Conservation (phyloP, 768 basidiomycete species). For the Sarcodon sp. region DNA sequence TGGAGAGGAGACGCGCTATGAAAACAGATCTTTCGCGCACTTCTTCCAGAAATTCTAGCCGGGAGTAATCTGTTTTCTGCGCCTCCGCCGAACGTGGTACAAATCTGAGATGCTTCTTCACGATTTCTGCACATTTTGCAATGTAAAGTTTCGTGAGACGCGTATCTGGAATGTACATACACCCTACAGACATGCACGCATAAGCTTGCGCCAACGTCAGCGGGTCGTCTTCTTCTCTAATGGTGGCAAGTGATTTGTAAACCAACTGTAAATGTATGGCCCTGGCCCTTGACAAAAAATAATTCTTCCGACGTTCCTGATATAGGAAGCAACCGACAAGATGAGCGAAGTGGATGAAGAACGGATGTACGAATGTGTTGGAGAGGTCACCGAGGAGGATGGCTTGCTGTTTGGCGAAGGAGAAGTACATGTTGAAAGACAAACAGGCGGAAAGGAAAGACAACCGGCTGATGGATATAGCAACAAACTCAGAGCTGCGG, state of each 20-base stretch:
- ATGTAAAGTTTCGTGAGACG: background rate
- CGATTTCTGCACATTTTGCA: background rate
- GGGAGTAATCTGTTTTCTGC: background rate
- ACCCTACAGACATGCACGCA: background rate
- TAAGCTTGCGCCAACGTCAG: background rate
- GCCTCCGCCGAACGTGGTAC: background rate
- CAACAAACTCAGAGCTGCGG: background rate
- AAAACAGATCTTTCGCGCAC: background rate
- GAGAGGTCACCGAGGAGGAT: constrained; percentile 12
- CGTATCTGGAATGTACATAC: background rate
- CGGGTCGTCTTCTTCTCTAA: background rate
- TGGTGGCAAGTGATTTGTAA: background rate
- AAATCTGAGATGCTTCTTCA: background rate
- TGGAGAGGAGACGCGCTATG: background rate
- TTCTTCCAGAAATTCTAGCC: background rate
- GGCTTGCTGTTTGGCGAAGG: constrained; percentile 10
- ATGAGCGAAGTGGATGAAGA: constrained; percentile 12
- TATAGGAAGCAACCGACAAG: constrained; percentile 12
- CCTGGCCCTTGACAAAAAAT: background rate
- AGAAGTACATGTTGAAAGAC: constrained; percentile 10
- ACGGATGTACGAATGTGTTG: constrained; percentile 11
- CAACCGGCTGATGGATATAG: constrained; percentile 6
- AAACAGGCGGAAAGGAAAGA: constrained; percentile 10
- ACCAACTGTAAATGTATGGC: background rate
- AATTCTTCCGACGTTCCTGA: constrained; percentile 4